Base-by-base conservation (phyloP, 805 yeast genomes). In the Pichia eremophila region DNA sequence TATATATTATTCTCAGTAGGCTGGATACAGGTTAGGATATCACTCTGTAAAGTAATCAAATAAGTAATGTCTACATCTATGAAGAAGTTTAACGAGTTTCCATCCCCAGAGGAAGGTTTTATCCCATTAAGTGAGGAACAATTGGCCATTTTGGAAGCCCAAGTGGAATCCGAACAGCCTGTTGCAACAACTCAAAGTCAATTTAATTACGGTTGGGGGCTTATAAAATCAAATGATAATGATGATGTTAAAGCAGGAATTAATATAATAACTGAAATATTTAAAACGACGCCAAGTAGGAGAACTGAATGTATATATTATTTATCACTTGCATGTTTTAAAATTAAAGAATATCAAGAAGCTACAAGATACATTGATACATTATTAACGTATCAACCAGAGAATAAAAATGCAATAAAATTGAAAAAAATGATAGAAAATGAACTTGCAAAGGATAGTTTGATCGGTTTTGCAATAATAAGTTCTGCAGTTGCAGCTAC, bases 201-300 rank as follows among this genome's bases (percentile, higher is more conserved):
- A 49, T 93, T 93, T 74, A 93, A 95, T 65, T 86, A 85, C 57
- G 95, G 97, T 0, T 93, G 99, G 99, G 99, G 95, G 4, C 70
- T 93, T 44, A 78, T 95, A 52, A 90, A 88, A 63, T 81, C 95
- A 2, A 61, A 65, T 44, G 71, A 73, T 44, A 70, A 72, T 22
- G 73, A 71, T 38, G 83, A 85, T 51, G 95, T 86, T 59, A 74
- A 83, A 56, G 72, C 83, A 44, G 99, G 98, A 0, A 79, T 93
- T 17, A 81, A 78, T 46, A 71, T 91, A 29, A 70, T 93, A 50
- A 77, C 87, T 0, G 79, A 78, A 40, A 65, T 78, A 25, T 91
- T 83, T 66, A 78, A 83, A 54, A 87, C 79, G 44, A 83, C 84
- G 0, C 91, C 96, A 0, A 75, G 78, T 46, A 76, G 96, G 66